Percentiles rank a stretch among this genome's conserved stretches.
Conservation (phyloP, 805 yeast genomes). For the Suhomyces sp. region DNA sequence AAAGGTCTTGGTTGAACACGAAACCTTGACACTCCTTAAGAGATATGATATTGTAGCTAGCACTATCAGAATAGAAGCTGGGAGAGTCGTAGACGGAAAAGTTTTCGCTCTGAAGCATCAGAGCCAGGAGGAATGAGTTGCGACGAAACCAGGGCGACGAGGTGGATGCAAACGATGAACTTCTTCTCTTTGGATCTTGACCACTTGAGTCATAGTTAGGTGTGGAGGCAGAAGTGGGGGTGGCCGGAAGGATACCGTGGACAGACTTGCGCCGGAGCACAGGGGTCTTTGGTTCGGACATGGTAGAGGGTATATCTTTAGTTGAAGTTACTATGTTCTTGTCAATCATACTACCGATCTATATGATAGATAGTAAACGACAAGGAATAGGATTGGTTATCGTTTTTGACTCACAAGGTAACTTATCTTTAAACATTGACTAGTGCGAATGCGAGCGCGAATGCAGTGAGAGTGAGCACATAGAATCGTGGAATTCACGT, state of each 20-base stretch:
- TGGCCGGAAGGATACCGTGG: no score
- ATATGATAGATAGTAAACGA: no score
- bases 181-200: conserved; percentile 5
- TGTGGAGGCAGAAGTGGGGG: conserved; percentile 2
- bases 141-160: conserved; percentile 57
- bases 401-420: no score
- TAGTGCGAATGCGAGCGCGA: no score
- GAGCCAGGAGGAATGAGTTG: conserved; percentile 53
- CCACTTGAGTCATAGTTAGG: background rate
- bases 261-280: conserved; percentile 1
- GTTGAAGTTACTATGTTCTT: no score
- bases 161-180: conserved; percentile 25
- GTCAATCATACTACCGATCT: no score
- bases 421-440: no score
- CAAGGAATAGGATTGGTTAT: no score
- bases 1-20: conserved; percentile 72
- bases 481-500: no score
- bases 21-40: conserved; percentile 71
- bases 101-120: conserved; percentile 58
- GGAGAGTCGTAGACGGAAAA: conserved; percentile 52
- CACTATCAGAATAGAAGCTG: conserved; percentile 28
- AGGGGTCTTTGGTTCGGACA: no score
- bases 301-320: no score
- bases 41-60: conserved; percentile 39
- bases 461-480: no score